These are phyloP conservation scores for Coemansia sp. DNA, from an alignment of 371 early-diverging fungal genomes.

Conservation along the genomic window DNA sequence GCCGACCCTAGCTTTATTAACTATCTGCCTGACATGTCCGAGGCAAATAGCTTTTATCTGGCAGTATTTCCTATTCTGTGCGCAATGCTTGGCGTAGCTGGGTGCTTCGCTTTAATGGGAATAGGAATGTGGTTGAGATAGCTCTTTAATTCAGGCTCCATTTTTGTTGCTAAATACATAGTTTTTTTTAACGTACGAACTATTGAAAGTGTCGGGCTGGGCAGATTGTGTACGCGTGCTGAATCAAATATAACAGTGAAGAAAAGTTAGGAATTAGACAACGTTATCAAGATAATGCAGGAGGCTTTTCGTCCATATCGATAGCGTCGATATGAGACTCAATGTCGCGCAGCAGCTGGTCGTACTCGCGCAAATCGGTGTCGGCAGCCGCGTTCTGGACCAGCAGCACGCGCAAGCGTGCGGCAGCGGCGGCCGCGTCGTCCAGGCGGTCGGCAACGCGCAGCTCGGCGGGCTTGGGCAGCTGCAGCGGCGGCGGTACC, in stretches of 20 bases:
- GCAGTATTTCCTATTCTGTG: background rate
- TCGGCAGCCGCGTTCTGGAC: constrained; percentile 20
- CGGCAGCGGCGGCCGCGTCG: constrained; percentile 20
- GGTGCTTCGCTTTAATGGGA: no score
- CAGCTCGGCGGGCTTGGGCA: no score
- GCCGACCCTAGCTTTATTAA: background rate
- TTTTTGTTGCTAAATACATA: no score
- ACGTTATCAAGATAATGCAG: background rate
- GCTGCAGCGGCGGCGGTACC: no score
- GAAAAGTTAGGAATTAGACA: background rate
- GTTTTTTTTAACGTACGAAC: no score
- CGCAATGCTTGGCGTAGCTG: background rate
- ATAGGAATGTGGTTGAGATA: no score
- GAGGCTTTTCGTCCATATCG: constrained; percentile 8
- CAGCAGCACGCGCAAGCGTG: constrained; percentile 30
- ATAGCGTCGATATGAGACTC: constrained; percentile 28
- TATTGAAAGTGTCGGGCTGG: no score
- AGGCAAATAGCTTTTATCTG: background rate
- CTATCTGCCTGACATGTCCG: background rate
- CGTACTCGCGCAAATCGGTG: constrained; percentile 32
- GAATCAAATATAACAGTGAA: no score
- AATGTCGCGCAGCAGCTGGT: constrained; percentile 27
- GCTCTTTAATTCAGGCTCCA: no score
- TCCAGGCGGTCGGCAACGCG: constrained; percentile 23
- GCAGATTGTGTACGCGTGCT: no score